A percentile compares a stretch with the other conserved stretches of the same genome.
phyloP scores from a whole-genome alignment of 768 basidiomycete species.

The Hericium alpestre region DNA sequence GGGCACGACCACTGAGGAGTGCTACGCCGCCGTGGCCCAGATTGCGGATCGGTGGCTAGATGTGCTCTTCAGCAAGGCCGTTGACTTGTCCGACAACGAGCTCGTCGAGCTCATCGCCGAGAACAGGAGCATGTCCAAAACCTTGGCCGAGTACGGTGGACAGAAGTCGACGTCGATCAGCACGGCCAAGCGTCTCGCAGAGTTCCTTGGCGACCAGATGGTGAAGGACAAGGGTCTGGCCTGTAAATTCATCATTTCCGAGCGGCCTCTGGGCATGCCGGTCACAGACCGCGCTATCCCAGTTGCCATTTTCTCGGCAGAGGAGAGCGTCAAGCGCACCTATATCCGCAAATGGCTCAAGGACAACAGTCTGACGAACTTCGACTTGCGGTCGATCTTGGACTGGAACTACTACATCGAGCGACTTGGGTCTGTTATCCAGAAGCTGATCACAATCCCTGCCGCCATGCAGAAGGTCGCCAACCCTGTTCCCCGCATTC shows the following conservation, averaged over 20 bases:
- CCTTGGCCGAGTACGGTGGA: constrained; percentile 87
- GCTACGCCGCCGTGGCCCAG: constrained; percentile 87
- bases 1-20: constrained; percentile 87
- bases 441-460: constrained; percentile 97
- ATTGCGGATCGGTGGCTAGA: constrained; percentile 97
- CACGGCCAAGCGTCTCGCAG: constrained; percentile 87
- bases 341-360: constrained; percentile 97
- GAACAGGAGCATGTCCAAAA: constrained; percentile 95
- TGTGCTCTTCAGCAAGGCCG: constrained; percentile 79
- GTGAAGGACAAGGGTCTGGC: constrained; percentile 98
- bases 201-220: constrained; percentile 97
- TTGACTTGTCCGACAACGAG: constrained; percentile 81
- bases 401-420: constrained; percentile 99
- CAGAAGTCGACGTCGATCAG: constrained; percentile 99
- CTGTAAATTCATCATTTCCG: constrained; percentile 98
- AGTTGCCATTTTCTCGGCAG: constrained; percentile 94
- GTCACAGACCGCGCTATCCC: constrained; percentile 97
- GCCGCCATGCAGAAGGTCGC: constrained; percentile 96
- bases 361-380: constrained; percentile 75
- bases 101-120: constrained; percentile 97
- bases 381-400: constrained; percentile 87
- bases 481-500: constrained; percentile 92
- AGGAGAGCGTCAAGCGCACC: constrained; percentile 77
- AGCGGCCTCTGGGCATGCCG: constrained; percentile 82
- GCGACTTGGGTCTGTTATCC: constrained; percentile 92